Evolutionary conservation across 2,329 filamentous ascomycete species (phyloP), one percentile per base, ranked within the genome.

Genomic region (Gremmenia infestans): DNA sequence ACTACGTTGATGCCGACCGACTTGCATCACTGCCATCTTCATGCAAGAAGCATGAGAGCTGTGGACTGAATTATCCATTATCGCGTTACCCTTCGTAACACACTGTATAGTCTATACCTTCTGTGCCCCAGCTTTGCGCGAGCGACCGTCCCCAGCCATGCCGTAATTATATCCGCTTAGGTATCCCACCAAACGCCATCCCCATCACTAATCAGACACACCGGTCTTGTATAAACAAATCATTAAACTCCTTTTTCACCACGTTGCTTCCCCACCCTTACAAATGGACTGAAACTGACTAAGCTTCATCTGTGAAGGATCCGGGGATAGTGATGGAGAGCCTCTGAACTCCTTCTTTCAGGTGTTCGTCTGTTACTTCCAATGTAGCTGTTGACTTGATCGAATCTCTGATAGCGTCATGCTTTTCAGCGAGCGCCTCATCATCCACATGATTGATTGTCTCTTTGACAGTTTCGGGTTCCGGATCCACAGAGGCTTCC

Each of bases 321-420:
- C 66, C 64, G 25, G 71, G 72, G 54, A 75, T 74, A 14, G 72
- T 68, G 35, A 74, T 70, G 15, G 72, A 73, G 46, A 73, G 64
- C 50, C 68, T 64, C 55, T 72, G 63, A 25, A 55, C 57, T 46
- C 61, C 67, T 23, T 70, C 68, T 40, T 65, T 69, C 12, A 55
- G 65, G 36, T 68, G 68, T 11, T 42, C 53, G 8, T 60, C 57
- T 39, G 28, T 28, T 9, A 60, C 48, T 54, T 59, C 32, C 52
- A 62, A 37, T 37, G 68, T 58, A 45, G 59, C 58, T 5, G 57
- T 57, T 11, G 60, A 63, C 54, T 64, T 63, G 12, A 55, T 61
- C 23, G 63, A 64, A 23, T 63, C 56, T 48, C 62, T 59, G 15
- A 50, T 35, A 14, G 36, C 48, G 42, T 61, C 53, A 22, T 50